These are phyloP conservation scores for Elsinoe australis DNA, from an alignment of 2,329 filamentous ascomycete genomes.

Conservation along the genomic window DNA sequence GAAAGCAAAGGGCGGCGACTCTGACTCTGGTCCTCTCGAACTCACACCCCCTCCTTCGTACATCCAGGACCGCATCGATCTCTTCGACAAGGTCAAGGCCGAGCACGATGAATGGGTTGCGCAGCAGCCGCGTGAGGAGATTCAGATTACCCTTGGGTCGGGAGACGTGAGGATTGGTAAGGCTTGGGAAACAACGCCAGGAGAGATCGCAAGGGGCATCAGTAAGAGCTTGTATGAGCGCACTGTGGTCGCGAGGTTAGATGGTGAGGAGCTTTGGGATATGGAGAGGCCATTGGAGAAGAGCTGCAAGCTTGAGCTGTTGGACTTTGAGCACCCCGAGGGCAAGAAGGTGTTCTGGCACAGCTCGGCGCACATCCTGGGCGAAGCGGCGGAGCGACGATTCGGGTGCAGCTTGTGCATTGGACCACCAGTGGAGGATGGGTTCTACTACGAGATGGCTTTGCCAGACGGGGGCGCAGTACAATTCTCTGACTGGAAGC, in stretches of 20 bases:
- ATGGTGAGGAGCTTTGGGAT: conserved; percentile 85
- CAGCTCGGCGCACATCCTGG: conserved; percentile 89
- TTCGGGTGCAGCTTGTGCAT: conserved; percentile 91
- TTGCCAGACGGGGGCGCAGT: conserved; percentile 64
- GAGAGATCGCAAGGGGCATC: conserved; percentile 66
- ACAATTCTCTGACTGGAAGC: conserved; percentile 70
- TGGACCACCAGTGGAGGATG: conserved; percentile 82
- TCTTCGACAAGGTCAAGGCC: conserved; percentile 85
- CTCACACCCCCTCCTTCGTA: conserved; percentile 58
- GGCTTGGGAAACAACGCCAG: conserved; percentile 87
- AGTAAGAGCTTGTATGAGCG: conserved; percentile 79
- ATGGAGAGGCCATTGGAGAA: conserved; percentile 81
- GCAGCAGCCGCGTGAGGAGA: conserved; percentile 62
- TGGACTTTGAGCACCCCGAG: conserved; percentile 68
- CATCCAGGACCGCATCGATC: conserved; percentile 71
- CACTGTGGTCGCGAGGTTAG: conserved; percentile 77
- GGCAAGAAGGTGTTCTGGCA: conserved; percentile 98
- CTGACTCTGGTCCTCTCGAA: conserved; percentile 40
- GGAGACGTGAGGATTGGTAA: conserved; percentile 65
- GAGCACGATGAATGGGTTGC: conserved; percentile 70
- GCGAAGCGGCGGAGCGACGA: conserved; percentile 82
- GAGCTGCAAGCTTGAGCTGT: conserved; percentile 74
- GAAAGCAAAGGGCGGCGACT: conserved; percentile 30
- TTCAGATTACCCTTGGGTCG: conserved; percentile 65
- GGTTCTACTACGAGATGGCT: conserved; percentile 98